Evolutionary conservation across 2,329 filamentous ascomycete species (phyloP).

Genomic region (Didymosphaeria variabile): DNA sequence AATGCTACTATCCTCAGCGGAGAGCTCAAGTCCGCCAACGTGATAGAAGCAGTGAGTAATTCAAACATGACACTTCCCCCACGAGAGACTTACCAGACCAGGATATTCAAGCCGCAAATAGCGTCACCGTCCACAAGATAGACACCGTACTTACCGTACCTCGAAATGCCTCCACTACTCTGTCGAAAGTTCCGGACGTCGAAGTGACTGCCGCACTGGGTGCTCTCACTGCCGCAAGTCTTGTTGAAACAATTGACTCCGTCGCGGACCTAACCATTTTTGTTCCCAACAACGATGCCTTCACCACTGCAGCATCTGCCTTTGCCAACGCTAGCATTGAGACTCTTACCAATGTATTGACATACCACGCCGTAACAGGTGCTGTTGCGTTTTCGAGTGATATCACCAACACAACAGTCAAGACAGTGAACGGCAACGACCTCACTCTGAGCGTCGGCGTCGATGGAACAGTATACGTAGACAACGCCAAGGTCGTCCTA

Average conservation of each 20-base stretch:
- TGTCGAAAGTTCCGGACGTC: background rate
- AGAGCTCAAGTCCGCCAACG: slow-evolving; percentile 1
- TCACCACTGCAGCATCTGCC: background rate
- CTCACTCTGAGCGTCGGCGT: slow-evolving; percentile 3
- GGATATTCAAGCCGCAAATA: slow-evolving; percentile 8
- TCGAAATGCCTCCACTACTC: background rate
- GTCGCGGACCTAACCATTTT: slow-evolving; percentile 11
- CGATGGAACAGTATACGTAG: slow-evolving; percentile 5
- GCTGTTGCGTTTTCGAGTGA: slow-evolving; percentile 8
- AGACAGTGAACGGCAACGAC: background rate
- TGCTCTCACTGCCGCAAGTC: background rate
- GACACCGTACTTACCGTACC: slow-evolving; percentile 10
- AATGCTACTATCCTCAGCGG: slow-evolving; percentile 9
- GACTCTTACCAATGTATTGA: background rate
- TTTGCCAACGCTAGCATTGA: slow-evolving; percentile 10
- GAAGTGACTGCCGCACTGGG: background rate
- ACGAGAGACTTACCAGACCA: background rate
- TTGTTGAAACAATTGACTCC: background rate
- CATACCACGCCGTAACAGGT: slow-evolving; percentile 7
- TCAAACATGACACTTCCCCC: background rate
- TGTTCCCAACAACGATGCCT: slow-evolving; percentile 8
- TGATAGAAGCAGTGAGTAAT: slow-evolving; percentile 13
- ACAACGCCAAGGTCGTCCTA: slow-evolving; percentile 7
- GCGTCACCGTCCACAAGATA: slow-evolving; percentile 15
- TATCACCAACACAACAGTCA: slow-evolving; percentile 10